These are phyloP conservation scores for Colletotrichum filicis DNA, from an alignment of 2,329 filamentous ascomycete genomes.

Conservation along the genomic window DNA sequence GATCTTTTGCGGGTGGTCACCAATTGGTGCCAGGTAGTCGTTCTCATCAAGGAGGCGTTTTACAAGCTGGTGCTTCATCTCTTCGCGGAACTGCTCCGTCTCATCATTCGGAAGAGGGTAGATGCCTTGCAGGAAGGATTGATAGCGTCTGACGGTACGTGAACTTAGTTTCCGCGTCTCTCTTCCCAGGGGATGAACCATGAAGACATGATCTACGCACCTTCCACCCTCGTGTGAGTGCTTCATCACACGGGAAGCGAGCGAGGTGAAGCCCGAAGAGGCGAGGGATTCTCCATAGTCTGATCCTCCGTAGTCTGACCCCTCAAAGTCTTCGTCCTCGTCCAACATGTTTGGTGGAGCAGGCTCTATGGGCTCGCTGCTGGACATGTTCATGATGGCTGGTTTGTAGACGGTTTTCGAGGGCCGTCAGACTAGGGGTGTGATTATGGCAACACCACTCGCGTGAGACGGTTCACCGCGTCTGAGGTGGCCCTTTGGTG, in stretches of 20 bases:
- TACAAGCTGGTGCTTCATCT: constrained; percentile 59
- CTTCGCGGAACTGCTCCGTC: constrained; percentile 59
- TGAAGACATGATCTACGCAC: constrained; percentile 16
- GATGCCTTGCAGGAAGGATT: constrained; percentile 56
- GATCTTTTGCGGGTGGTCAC: constrained; percentile 57
- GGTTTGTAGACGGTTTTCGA: not conserved
- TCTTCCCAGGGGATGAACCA: not conserved
- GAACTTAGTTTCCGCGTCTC: constrained; percentile 9
- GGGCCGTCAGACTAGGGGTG: not conserved
- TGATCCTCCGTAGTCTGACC: constrained; percentile 47
- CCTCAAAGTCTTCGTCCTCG: constrained; percentile 37
- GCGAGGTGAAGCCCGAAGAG: constrained; percentile 53
- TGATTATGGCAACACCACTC: not conserved
- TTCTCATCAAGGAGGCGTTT: constrained; percentile 58
- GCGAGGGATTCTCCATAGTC: constrained; percentile 51
- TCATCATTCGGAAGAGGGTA: constrained; percentile 66
- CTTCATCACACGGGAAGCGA: constrained; percentile 39
- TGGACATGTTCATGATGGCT: constrained; percentile 24
- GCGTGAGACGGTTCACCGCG: not conserved
- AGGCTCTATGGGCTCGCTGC: constrained; percentile 30
- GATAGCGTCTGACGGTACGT: constrained; percentile 54
- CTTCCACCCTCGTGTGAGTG: constrained; percentile 35
- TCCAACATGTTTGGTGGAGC: constrained; percentile 20
- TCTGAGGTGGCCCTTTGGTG: not conserved
- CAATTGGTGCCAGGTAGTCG: constrained; percentile 56